Conservation (phyloP, 352 stramenopile genomes). For the Pythium monospermum region DNA sequence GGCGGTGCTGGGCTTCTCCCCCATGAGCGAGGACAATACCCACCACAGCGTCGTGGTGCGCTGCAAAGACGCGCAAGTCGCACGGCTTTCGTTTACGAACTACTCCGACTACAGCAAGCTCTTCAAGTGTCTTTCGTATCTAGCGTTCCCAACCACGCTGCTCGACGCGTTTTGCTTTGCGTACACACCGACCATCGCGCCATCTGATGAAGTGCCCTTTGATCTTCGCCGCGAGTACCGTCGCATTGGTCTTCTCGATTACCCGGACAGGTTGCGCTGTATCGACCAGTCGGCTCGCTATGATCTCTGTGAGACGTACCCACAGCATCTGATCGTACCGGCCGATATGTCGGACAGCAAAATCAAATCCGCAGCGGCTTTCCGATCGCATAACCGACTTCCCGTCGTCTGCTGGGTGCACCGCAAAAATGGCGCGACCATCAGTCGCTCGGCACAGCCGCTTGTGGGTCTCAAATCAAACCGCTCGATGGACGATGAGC, state of each 20-base stretch:
- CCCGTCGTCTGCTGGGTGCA: conserved; percentile 79
- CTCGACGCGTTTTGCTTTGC: conserved; percentile 82
- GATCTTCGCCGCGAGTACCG: conserved; percentile 76
- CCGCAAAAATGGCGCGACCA: conserved; percentile 66
- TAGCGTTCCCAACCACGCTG: conserved; percentile 69
- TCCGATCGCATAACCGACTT: conserved; percentile 63
- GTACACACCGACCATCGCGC: conserved; percentile 61
- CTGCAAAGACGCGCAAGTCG: conserved; percentile 75
- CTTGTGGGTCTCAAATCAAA: conserved; percentile 77
- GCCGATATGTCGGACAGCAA: conserved; percentile 87
- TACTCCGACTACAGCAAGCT: conserved; percentile 70
- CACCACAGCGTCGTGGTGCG: conserved; percentile 63
- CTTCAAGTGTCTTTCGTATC: conserved; percentile 66
- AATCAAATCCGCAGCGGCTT: conserved; percentile 68
- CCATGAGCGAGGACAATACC: conserved; percentile 30
- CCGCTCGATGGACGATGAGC: conserved; percentile 69
- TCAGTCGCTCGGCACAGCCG: conserved; percentile 74
- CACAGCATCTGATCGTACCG: conserved; percentile 91
- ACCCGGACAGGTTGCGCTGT: conserved; percentile 57
- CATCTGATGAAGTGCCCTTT: conserved; percentile 74
- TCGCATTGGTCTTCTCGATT: conserved; percentile 68
- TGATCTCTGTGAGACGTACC: conserved; percentile 93
- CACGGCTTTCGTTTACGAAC: conserved; percentile 63
- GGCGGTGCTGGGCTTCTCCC: conserved; percentile 49
- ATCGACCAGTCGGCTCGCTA: conserved; percentile 78